Evolutionary conservation across 768 basidiomycete genomes (phyloP).

Genomic region (Auriscalpium vulgare): DNA sequence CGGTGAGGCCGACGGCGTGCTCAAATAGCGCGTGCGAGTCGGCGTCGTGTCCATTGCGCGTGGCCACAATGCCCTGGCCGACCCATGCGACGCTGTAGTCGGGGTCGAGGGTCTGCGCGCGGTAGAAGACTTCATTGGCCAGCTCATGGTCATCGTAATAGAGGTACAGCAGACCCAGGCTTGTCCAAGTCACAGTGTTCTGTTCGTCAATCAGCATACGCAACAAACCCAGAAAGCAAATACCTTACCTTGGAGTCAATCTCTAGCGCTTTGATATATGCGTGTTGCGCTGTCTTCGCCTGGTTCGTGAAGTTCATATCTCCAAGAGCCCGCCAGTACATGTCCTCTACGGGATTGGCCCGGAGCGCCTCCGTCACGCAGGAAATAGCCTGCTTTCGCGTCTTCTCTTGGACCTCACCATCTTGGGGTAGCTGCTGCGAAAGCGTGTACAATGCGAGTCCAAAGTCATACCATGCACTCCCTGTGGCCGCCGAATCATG

Average conservation of each 20-base stretch:
- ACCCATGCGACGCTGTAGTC: conserved; percentile 87
- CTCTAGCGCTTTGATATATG: conserved; percentile 84
- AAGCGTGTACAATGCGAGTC: conserved; percentile 50
- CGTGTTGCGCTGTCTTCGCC: conserved; percentile 79
- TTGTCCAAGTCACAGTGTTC: conserved; percentile 77
- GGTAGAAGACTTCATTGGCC: conserved; percentile 78
- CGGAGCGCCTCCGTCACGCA: conserved; percentile 67
- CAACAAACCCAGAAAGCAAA: background rate
- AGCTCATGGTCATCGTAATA: conserved; percentile 71
- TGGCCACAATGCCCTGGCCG: conserved; percentile 75
- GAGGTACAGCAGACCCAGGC: conserved; percentile 82
- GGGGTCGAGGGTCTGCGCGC: conserved; percentile 87
- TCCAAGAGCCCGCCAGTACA: conserved; percentile 81
- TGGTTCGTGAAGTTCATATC: conserved; percentile 59
- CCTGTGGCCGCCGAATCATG: conserved; percentile 42
- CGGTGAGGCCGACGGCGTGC: conserved; percentile 58
- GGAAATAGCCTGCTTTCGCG: conserved; percentile 36
- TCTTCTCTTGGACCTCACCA: conserved; percentile 24
- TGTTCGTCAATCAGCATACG: conserved; percentile 21
- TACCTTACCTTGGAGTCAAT: conserved; percentile 67
- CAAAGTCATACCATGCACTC: conserved; percentile 71
- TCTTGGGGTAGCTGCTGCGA: conserved; percentile 22
- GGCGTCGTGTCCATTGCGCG: conserved; percentile 42
- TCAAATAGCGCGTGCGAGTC: conserved; percentile 66
- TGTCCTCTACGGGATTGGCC: conserved; percentile 60